phyloP scores from a whole-genome alignment of 2,329 filamentous ascomycete genomes.

The Sclerotinia subarctica region DNA sequence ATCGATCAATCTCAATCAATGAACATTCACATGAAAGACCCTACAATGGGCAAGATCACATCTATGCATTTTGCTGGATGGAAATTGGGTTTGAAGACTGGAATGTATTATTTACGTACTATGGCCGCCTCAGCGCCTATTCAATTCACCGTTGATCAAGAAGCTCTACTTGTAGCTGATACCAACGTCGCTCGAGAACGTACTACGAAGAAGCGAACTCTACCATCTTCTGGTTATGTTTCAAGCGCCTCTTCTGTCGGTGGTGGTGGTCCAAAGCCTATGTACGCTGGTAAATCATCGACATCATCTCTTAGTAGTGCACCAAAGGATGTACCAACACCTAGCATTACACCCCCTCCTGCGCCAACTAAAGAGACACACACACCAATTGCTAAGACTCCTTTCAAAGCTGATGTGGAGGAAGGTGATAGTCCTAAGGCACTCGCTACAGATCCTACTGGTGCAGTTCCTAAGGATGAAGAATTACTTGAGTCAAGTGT shows the following conservation, averaged over 20 bases:
- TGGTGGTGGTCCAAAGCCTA: slow-evolving; percentile 57
- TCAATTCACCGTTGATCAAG: slow-evolving; percentile 98
- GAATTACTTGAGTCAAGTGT: slow-evolving; percentile 59
- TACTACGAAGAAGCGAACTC: slow-evolving; percentile 64
- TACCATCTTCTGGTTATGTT: slow-evolving; percentile 46
- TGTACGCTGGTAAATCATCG: slow-evolving; percentile 54
- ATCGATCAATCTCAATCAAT: slow-evolving; percentile 99
- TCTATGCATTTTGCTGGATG: slow-evolving; percentile 99
- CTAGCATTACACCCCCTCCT: slow-evolving; percentile 59
- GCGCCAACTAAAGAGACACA: slow-evolving; percentile 40
- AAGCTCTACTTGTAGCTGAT: slow-evolving; percentile 84
- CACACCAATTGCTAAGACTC: slow-evolving; percentile 53
- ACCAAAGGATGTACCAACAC: slow-evolving; percentile 65
- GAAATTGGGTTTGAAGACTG: slow-evolving; percentile 99
- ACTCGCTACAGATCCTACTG: slow-evolving; percentile 66
- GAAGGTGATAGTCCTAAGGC: slow-evolving; percentile 79
- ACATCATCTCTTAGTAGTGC: slow-evolving; percentile 35
- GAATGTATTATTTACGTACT: slow-evolving; percentile 99
- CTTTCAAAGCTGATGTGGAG: slow-evolving; percentile 73
- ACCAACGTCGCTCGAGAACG: slow-evolving; percentile 67
- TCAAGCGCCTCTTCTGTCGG: slow-evolving; percentile 54
- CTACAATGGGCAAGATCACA: slow-evolving; percentile 99
- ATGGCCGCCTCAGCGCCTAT: slow-evolving; percentile 96
- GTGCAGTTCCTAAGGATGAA: slow-evolving; percentile 58
- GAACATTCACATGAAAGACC: slow-evolving; percentile 99